Conservation (phyloP, 345 rosid genomes). For the Luvunga scandens region DNA sequence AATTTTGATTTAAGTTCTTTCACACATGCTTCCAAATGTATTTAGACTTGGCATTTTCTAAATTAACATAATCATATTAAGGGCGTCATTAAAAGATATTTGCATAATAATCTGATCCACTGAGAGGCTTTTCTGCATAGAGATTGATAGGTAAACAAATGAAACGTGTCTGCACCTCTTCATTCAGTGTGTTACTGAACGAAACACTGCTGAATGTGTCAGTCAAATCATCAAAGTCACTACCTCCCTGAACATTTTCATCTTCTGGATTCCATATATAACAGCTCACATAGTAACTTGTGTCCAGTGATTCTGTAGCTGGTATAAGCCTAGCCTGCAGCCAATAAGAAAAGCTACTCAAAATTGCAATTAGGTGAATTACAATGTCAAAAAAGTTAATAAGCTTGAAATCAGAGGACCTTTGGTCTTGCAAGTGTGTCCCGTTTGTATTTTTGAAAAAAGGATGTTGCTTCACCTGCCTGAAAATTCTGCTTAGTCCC, state of each 20-base stretch:
- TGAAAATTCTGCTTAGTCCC: constrained; percentile 19
- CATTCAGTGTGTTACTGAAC: constrained; percentile 49
- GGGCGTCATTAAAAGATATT: not conserved
- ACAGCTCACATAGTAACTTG: constrained; percentile 92
- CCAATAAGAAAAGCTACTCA: constrained; percentile 15
- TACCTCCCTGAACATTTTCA: constrained; percentile 68
- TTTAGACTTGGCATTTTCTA: not conserved
- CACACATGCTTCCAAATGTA: not conserved
- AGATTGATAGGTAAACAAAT: not conserved
- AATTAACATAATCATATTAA: not conserved
- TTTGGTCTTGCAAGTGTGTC: constrained; percentile 92
- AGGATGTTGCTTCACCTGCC: constrained; percentile 77
- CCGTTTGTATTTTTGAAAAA: constrained; percentile 91
- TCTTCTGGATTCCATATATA: constrained; percentile 89
- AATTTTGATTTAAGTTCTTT: not conserved
- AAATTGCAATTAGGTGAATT: constrained; percentile 13
- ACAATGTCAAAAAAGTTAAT: not conserved
- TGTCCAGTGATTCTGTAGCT: constrained; percentile 69
- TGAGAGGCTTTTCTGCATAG: not conserved
- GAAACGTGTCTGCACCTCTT: constrained; percentile 47
- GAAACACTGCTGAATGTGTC: constrained; percentile 81
- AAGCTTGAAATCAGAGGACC: constrained; percentile 32
- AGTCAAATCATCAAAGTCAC: constrained; percentile 77
- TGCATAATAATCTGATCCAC: not conserved
- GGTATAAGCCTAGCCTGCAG: constrained; percentile 93